Evolutionary conservation across 305 asterid species (phyloP), one percentile per base, ranked within the genome.

Genomic region (Striga hermonthica): DNA sequence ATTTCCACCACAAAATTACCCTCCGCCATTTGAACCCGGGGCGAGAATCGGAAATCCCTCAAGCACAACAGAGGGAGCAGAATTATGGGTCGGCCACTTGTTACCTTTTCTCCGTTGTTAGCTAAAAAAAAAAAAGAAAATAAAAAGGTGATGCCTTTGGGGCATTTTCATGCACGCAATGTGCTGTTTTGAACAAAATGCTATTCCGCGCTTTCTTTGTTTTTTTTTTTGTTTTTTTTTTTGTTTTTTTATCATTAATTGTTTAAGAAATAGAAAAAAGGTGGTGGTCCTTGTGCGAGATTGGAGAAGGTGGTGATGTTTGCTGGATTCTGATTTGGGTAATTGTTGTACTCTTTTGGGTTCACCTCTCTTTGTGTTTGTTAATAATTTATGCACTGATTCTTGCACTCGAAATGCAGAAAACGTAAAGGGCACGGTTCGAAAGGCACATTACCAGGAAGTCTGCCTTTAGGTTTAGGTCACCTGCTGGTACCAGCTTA

Each of bases 1-100:
- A 75, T 82, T 74, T 75, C 78, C 57, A 77, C 77, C 69, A 73
- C 73, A 47, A 69, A 60, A 71, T 77, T 76, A 69, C 66, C 74
- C 59, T 74, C 82, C 13, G 74, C 77, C 81, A 79, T 76, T 50
- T 64, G 15, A 65, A 61, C 39, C 66, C 22, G 69, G 44, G 22
- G 37, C 4, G 15, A 5, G 57, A 62, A 48, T 43, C 39, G 35
- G 49, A 37, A 43, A 54, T 3, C 13, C 38, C 31, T 14, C 7
- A 61, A 9, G 14, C 12, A 47, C 13, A 4, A 9, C 13, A 16
- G 3, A 22, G 13, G 14, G 43, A 11, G 9, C 41, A 61, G 16
- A 15, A 2, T 22, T 39, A 36, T 10, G 35, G 61, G 49, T 34
- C 15, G 55, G 64, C 14, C 68, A n/a, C 55, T 45, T 45, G 41